phyloP scores from a whole-genome alignment of 495 filamentous ascomycete genomes.

The Lichenothelia convexa region DNA sequence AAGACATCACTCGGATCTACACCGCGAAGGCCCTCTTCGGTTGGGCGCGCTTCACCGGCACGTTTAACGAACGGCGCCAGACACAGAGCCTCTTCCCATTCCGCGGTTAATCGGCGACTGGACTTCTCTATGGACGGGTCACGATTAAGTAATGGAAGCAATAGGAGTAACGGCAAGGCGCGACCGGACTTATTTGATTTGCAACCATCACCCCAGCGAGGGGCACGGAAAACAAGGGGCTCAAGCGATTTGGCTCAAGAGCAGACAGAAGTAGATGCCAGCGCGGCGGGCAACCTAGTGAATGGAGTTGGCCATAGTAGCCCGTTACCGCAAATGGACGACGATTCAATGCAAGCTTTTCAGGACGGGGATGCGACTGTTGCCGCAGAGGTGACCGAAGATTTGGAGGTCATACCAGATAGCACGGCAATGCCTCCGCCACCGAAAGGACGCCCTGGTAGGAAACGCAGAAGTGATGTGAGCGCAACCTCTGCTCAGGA shows the following conservation, averaged over 20 bases:
- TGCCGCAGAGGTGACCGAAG: no score
- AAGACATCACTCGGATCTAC: conserved; percentile 39
- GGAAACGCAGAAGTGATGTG: neutral
- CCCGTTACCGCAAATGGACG: neutral
- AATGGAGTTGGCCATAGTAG: neutral
- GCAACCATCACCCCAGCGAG: conserved; percentile 1
- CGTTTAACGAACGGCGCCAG: conserved; percentile 1
- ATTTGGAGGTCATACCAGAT: neutral
- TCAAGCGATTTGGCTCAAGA: neutral
- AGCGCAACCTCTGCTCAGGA: neutral
- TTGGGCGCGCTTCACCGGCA: conserved; percentile 17
- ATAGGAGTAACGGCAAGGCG: neutral
- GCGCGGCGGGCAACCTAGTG: neutral
- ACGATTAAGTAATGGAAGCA: conserved; percentile 8
- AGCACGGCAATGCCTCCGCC: neutral
- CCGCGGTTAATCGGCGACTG: conserved; percentile 22
- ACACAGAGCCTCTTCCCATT: conserved; percentile 8
- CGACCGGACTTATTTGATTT: neutral
- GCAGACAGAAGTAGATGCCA: neutral
- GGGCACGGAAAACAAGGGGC: neutral
- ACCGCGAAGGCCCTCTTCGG: conserved; percentile 28
- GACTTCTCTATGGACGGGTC: conserved; percentile 22
- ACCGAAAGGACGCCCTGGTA: neutral
- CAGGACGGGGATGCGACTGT: neutral
- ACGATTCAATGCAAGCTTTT: neutral